phyloP scores from a whole-genome alignment of 768 basidiomycete species.

The Crucibulum laeve region DNA sequence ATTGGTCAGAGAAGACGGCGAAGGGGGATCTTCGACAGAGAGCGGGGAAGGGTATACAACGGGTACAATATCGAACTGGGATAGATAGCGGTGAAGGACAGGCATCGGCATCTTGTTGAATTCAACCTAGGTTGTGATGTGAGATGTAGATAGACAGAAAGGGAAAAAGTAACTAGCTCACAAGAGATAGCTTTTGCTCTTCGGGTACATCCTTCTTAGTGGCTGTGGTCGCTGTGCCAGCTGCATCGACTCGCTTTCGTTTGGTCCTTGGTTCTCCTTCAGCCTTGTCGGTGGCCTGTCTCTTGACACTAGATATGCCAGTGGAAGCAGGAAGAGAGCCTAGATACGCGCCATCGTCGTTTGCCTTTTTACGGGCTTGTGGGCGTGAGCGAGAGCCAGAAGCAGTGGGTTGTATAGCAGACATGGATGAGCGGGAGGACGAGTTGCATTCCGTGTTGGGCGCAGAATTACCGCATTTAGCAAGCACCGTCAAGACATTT shows the following conservation, averaged over 20 bases:
- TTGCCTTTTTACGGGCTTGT: conserved; percentile 58
- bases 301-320: conserved; percentile 46
- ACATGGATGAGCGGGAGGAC: conserved; percentile 24
- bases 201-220: conserved; percentile 29
- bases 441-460: neutral
- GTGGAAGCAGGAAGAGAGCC: conserved; percentile 44
- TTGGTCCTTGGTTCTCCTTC: conserved; percentile 76
- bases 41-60: conserved; percentile 67
- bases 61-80: conserved; percentile 70
- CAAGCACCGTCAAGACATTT: too few relatives aligned
- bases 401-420: conserved; percentile 24
- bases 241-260: conserved; percentile 61
- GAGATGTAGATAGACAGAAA: neutral
- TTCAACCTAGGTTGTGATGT: conserved; percentile 51
- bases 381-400: conserved; percentile 56
- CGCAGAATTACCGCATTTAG: too few relatives aligned
- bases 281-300: conserved; percentile 61
- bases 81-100: conserved; percentile 68
- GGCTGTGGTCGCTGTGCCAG: conserved; percentile 17
- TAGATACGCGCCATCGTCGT: conserved; percentile 70
- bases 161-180: conserved; percentile 19
- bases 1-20: conserved; percentile 57
- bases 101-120: conserved; percentile 66
- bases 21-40: conserved; percentile 62
- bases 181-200: conserved; percentile 38